A percentile compares a stretch with the other conserved stretches of the same genome.
Conservation (phyloP, 371 early-diverging fungal genomes). For the Rhizopus arrhizus region DNA sequence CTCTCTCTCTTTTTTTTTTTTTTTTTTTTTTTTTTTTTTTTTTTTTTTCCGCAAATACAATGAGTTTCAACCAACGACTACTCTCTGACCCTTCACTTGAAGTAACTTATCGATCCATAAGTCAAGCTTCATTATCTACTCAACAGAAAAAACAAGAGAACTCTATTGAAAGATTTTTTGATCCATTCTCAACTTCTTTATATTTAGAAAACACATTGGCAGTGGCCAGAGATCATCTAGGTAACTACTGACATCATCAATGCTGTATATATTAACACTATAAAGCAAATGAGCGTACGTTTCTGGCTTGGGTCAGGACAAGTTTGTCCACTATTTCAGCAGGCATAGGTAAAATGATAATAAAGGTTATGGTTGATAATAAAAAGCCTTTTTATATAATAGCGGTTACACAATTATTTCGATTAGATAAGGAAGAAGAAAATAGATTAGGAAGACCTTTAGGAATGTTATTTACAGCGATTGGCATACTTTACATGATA, state of each 20-base stretch:
- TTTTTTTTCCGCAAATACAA: no score
- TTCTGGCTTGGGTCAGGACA: conserved; percentile 78
- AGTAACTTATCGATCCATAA: no score
- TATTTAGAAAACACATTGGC: conserved; percentile 77
- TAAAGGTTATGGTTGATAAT: background rate
- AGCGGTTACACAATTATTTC: conserved; percentile 78
- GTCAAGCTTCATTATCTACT: background rate
- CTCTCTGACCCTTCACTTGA: background rate
- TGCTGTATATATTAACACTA: conserved; percentile 5
- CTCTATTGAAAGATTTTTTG: background rate
- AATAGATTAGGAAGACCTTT: conserved; percentile 39
- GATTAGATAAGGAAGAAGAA: conserved; percentile 44
- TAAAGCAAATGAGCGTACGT: conserved; percentile 80
- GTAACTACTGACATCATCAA: conserved; percentile 27
- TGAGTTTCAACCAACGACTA: background rate
- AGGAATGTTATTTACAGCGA: conserved; percentile 59
- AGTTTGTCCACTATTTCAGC: conserved; percentile 76
- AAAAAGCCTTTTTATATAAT: conserved; percentile 2
- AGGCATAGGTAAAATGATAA: conserved; percentile 58
- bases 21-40: no score
- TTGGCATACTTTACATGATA: conserved; percentile 65
- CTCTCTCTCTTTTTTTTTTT: no score
- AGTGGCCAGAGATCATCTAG: conserved; percentile 78
- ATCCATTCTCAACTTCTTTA: conserved; percentile 26
- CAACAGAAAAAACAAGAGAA: background rate